Conservation (phyloP, 495 filamentous ascomycete species). For the Xylaria scruposa region DNA sequence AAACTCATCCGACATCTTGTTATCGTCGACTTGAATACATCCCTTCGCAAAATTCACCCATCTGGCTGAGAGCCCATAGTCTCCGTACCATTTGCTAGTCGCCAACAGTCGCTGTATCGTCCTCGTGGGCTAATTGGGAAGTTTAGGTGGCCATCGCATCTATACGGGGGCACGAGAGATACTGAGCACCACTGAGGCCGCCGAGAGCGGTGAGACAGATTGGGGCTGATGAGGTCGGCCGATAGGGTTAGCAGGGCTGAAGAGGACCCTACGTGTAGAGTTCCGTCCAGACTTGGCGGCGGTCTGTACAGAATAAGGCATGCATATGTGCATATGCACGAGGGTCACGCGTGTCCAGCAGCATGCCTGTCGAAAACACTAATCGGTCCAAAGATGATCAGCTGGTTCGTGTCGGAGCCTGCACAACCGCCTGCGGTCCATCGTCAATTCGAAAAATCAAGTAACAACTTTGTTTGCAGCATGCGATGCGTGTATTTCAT, state of each 20-base stretch:
- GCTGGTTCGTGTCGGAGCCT: not conserved
- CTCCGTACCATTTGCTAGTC: not conserved
- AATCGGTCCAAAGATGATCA: not conserved
- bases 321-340: not conserved
- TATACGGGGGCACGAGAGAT: not conserved
- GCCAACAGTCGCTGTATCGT: not conserved
- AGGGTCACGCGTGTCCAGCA: not conserved
- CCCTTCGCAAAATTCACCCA: not conserved
- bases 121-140: not conserved
- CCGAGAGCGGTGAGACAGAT: conserved; percentile 9
- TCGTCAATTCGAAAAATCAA: not conserved
- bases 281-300: not conserved
- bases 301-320: not conserved
- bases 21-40: not conserved
- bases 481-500: not conserved
- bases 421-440: not conserved
- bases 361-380: not conserved
- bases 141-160: not conserved
- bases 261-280: not conserved
- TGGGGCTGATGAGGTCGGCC: conserved; percentile 26
- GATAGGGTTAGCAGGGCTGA: conserved; percentile 38
- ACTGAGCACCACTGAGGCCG: not conserved
- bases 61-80: not conserved
- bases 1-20: not conserved
- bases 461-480: not conserved